Percentiles rank a stretch among this genome's conserved stretches.
These are phyloP conservation scores for Apophysomyces ossiformis DNA, from an alignment of 371 early-diverging fungal genomes.

Conservation along the genomic window DNA sequence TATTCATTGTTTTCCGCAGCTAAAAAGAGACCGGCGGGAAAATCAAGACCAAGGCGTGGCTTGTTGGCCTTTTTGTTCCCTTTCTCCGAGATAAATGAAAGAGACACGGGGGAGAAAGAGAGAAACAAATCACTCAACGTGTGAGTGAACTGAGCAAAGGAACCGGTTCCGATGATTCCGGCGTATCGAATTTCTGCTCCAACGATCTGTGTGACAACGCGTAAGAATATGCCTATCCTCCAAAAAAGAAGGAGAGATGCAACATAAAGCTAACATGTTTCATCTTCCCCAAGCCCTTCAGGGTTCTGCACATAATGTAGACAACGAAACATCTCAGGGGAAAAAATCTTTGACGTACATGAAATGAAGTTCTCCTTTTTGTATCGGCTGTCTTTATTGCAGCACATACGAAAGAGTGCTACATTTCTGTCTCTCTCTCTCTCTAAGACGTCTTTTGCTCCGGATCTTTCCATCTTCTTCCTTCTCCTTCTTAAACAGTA, in stretches of 20 bases:
- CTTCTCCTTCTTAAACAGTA: background rate
- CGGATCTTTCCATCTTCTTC: background rate
- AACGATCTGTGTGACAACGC: conserved; percentile 7
- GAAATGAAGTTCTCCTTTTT: background rate
- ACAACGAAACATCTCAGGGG: background rate
- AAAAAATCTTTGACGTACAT: background rate
- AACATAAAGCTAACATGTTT: background rate
- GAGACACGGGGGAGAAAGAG: background rate
- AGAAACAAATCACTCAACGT: no score
- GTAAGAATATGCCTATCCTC: background rate
- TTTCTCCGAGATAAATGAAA: background rate
- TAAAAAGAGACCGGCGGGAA: background rate
- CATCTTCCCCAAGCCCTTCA: background rate
- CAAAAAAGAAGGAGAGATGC: background rate
- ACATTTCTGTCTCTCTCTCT: no score
- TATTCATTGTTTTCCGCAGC: conserved; percentile 1
- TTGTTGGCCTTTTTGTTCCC: conserved; percentile 11
- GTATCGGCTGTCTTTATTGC: background rate
- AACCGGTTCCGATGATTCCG: background rate
- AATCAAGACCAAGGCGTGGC: background rate
- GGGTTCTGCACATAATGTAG: background rate
- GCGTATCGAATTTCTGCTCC: conserved; percentile 5
- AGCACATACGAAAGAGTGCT: no score
- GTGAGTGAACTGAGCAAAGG: no score
- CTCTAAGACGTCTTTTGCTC: background rate